phyloP scores from a whole-genome alignment of 495 filamentous ascomycete species.

The Aspergillus sclerotioniger region DNA sequence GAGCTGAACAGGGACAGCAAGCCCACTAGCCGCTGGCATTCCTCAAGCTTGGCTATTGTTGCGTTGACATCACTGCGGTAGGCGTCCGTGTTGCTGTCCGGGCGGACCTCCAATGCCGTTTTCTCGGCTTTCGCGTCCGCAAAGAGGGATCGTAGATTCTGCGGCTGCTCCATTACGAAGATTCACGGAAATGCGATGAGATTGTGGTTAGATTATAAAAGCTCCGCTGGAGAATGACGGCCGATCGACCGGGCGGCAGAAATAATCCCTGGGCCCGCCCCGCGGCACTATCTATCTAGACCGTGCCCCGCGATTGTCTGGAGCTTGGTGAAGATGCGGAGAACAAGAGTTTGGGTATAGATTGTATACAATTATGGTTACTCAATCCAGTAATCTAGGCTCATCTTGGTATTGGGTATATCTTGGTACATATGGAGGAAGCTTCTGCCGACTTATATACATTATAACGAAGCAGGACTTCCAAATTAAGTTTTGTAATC shows the following conservation, averaged over 20 bases:
- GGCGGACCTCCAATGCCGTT: constrained; percentile 44
- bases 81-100: constrained; percentile 52
- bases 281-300: neutral
- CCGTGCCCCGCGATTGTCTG: neutral
- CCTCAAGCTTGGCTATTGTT: constrained; percentile 67
- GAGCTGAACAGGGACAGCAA: constrained; percentile 79
- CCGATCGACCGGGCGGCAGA: constrained; percentile 8
- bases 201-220: constrained; percentile 2
- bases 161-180: constrained; percentile 53
- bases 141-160: constrained; percentile 60
- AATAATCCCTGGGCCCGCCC: constrained; percentile 17
- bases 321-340: neutral
- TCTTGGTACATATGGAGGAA: no score
- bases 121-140: constrained; percentile 55
- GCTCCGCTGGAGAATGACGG: constrained; percentile 18
- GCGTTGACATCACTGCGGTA: constrained; percentile 67
- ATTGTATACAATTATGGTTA: no score
- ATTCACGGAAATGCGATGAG: neutral
- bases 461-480: no score
- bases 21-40: constrained; percentile 66
- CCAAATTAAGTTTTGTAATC: no score
- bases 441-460: no score
- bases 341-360: no score
- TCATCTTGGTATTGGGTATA: no score
- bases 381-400: no score